Base-by-base conservation (phyloP, 2,329 filamentous ascomycete genomes). In the Sclerotinia nivalis region DNA sequence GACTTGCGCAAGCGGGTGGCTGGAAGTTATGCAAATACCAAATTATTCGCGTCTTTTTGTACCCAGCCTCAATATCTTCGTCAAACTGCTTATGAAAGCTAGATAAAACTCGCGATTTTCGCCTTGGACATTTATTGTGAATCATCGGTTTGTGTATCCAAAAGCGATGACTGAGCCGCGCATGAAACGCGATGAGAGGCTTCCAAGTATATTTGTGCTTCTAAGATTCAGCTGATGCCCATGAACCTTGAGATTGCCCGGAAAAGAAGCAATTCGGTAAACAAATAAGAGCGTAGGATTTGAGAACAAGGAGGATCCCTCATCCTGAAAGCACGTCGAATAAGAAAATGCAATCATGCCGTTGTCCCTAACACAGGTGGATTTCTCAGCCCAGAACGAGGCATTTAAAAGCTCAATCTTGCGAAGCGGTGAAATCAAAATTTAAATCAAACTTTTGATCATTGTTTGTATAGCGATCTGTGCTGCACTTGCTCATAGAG, bases 401-500 rank as follows among this genome's bases (percentile, higher is more conserved):
- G 60, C 47, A 40, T 64, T 58, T 22, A 52, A 52, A 52, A 37
- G 37, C 31, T 12, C 47, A 40, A 50, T 13, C 22, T 4, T 25
- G 12, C 4, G 22, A n/a, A 64, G 61, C 47, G 47, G 47, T 52
- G 61, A 64, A 52, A 52, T 40, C 45, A n/a, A 49, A 49, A 50
- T 22, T 25, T 18, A 8, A 9, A 20, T 65, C 10, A 52, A 52
- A 20, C 31, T 37, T 52, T 52, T 20, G 15, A 40, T 52, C 20
- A 64, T 13, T 52, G 47, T 52, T 37, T 52, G 9, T 15, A 4
- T 52, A 28, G 47, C 34, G 61, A 52, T 65, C 61, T 52, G 49
- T 65, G 47, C 47, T 40, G 61, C 61, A 65, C 61, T 65, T 40
- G 47, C 49, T 52, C 47, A 52, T 47, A 64, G 34, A 52, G 47